phyloP scores from a whole-genome alignment of 306 rosid species.

The Rosa rugosa region DNA sequence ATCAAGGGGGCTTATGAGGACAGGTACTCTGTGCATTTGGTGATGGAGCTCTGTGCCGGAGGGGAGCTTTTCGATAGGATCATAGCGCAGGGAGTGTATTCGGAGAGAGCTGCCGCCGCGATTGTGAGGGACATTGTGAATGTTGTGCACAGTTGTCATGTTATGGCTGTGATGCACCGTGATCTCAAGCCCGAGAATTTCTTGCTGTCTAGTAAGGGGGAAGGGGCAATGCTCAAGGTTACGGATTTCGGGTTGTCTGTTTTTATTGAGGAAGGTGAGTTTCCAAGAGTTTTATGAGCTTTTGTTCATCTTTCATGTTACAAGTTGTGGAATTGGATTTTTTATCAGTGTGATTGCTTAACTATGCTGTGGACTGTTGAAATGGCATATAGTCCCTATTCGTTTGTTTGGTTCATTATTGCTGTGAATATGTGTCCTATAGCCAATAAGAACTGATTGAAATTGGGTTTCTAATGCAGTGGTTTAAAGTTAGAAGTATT shows the following conservation, averaged over 20 bases:
- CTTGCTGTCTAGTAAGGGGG: constrained; percentile 69
- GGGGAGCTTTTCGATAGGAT: constrained; percentile 88
- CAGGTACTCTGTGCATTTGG: constrained; percentile 70
- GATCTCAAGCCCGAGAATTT: constrained; percentile 96
- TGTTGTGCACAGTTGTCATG: constrained; percentile 80
- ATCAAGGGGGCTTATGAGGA: constrained; percentile 84
- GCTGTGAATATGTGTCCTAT: not conserved
- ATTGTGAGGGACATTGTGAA: constrained; percentile 69
- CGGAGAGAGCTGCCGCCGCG: constrained; percentile 76
- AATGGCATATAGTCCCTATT: too few relatives aligned
- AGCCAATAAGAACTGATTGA: not conserved
- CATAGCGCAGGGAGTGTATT: constrained; percentile 77
- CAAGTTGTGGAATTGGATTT: not conserved
- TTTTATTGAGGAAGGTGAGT: constrained; percentile 79
- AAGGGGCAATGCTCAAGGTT: constrained; percentile 67
- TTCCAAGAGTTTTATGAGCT: not conserved
- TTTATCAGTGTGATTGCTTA: not conserved
- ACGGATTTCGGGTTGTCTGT: constrained; percentile 95
- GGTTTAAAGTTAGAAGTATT: not conserved
- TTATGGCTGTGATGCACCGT: constrained; percentile 91
- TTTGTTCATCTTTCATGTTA: not conserved
- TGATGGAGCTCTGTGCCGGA: constrained; percentile 95
- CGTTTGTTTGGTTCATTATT: not conserved
- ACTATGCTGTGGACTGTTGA: not conserved
- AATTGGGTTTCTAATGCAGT: not conserved